Conservation (phyloP, 768 basidiomycete genomes). For the Psilocybe tampanensis region DNA sequence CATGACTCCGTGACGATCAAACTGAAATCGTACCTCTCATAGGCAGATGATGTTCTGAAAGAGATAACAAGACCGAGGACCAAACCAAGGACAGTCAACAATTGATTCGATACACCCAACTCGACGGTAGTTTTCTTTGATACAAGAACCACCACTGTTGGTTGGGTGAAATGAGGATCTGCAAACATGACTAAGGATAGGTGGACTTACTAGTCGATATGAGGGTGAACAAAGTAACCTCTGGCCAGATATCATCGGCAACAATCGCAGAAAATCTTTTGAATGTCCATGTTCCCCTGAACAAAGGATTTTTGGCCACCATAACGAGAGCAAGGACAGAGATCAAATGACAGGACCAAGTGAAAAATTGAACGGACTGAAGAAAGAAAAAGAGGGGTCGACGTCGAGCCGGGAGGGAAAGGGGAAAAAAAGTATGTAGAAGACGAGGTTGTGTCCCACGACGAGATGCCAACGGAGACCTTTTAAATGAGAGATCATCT, state of each 20-base stretch:
- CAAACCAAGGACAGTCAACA: slow-evolving; percentile 74
- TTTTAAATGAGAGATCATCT: not conserved
- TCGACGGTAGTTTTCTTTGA: slow-evolving; percentile 48
- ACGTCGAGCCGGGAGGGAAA: not conserved
- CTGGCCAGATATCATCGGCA: slow-evolving; percentile 65
- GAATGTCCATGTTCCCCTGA: slow-evolving; percentile 46
- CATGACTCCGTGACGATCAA: not conserved
- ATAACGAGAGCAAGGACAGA: slow-evolving; percentile 1
- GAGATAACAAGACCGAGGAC: slow-evolving; percentile 73
- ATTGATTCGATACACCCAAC: slow-evolving; percentile 53
- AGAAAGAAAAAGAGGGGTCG: not conserved
- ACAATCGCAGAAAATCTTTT: slow-evolving; percentile 60
- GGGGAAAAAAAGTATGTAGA: not conserved
- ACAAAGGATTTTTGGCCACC: slow-evolving; percentile 39
- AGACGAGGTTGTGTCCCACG: not conserved
- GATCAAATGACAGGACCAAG: not conserved
- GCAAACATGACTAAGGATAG: not conserved
- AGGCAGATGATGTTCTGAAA: slow-evolving; percentile 73
- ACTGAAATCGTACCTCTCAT: slow-evolving; percentile 51
- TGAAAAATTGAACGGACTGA: not conserved
- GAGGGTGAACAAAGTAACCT: slow-evolving; percentile 59
- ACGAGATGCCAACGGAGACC: not conserved
- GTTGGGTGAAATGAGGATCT: not conserved
- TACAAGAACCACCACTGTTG: slow-evolving; percentile 58
- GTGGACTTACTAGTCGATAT: slow-evolving; percentile 50